phyloP scores from a whole-genome alignment of 345 rosid species.

The Laguncularia racemosa region DNA sequence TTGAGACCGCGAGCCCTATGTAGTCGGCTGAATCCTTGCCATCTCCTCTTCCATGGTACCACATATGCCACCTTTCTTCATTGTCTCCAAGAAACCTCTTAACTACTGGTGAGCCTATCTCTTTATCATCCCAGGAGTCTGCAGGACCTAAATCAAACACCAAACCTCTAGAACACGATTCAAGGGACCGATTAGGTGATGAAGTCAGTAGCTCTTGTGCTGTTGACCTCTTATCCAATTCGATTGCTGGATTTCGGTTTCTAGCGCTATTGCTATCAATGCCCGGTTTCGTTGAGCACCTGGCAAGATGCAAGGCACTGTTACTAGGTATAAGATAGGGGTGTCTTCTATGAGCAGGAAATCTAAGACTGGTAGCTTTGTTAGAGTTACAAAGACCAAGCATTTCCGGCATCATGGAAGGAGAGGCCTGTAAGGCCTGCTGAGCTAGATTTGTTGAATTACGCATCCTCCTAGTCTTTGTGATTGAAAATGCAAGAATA shows the following conservation, averaged over 20 bases:
- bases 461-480: conserved; percentile 4
- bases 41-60: conserved; percentile 39
- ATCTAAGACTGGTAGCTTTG: conserved; percentile 7
- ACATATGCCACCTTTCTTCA: conserved; percentile 50
- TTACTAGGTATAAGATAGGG: background rate
- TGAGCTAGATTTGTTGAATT: conserved; percentile 7
- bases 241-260: conserved; percentile 8
- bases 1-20: conserved; percentile 41
- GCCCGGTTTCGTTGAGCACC: conserved; percentile 27
- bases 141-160: conserved; percentile 32
- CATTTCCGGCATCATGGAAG: conserved; percentile 9
- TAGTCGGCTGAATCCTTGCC: conserved; percentile 13
- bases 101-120: conserved; percentile 44
- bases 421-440: conserved; percentile 8
- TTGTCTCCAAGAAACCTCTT: conserved; percentile 40
- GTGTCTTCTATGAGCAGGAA: background rate
- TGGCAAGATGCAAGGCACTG: conserved; percentile 9
- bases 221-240: conserved; percentile 8
- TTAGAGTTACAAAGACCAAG: conserved; percentile 2
- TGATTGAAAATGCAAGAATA: conserved; percentile 4
- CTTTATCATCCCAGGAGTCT: conserved; percentile 32
- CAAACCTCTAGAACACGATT: conserved; percentile 26
- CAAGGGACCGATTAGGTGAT: conserved; percentile 9
- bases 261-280: conserved; percentile 22
- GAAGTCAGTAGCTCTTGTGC: background rate